Evolutionary conservation across 2,329 filamentous ascomycete genomes (phyloP), one percentile per base, ranked within the genome.

Genomic region (Lojkania enalia): DNA sequence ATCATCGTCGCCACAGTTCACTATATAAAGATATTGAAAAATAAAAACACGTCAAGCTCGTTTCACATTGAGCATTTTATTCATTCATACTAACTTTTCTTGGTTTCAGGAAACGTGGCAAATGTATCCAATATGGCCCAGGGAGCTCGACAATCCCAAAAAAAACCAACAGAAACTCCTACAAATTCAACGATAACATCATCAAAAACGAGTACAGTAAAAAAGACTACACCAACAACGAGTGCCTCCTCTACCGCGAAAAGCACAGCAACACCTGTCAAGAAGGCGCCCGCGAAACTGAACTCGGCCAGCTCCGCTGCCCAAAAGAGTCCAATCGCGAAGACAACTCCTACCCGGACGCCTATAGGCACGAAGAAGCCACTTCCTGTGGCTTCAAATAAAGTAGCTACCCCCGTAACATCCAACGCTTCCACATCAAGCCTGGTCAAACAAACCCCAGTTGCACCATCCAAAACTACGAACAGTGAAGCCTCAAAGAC

Each of bases 41-140:
- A n/a, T n/a, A n/a, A n/a, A n/a, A n/a, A n/a, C n/a, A n/a, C n/a
- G n/a, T n/a, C n/a, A n/a, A n/a, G n/a, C n/a, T n/a, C n/a, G n/a
- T n/a, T n/a, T n/a, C n/a, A n/a, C n/a, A n/a, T n/a, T n/a, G n/a
- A n/a, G n/a, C n/a, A n/a, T n/a, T n/a, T n/a, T n/a, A n/a, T n/a
- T n/a, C n/a, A n/a, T n/a, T n/a, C n/a, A n/a, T n/a, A n/a, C n/a
- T n/a, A n/a, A n/a, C n/a, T n/a, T n/a, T n/a, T n/a, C n/a, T n/a
- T n/a, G n/a, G n/a, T 5, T 37, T 2, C 30, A 70, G 65, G 61
- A 30, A 61, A 62, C 41, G 49, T 67, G 42, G 56, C 48, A 12
- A 63, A 58, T 30, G 36, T 68, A 1, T 52, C 57, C 5, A 70
- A 68, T 44, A 46, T 58, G 12, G 60, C 61, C 20, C 45, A 54